A percentile compares a stretch with the other conserved stretches of the same genome.
Evolutionary conservation across 305 asterid species (phyloP).

Genomic region (Withania somnifera): DNA sequence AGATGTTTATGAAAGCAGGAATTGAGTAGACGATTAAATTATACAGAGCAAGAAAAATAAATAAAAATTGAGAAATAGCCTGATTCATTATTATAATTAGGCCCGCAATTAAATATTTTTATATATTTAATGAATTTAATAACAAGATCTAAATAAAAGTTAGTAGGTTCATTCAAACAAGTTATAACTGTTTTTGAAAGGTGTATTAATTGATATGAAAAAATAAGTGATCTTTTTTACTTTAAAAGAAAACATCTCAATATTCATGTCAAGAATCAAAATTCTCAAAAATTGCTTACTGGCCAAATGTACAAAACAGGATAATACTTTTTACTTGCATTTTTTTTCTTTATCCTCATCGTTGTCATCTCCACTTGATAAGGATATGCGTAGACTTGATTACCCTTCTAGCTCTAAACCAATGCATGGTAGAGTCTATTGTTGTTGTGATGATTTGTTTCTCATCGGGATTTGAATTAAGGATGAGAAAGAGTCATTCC

Average conservation of each 20-base stretch:
- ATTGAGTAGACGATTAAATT: too few relatives aligned
- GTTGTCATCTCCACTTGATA: not conserved
- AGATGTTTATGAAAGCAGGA: too few relatives aligned
- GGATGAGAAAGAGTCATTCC: not conserved
- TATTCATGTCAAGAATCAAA: not conserved
- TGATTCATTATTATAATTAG: too few relatives aligned
- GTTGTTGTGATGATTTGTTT: not conserved
- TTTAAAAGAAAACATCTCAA: not conserved
- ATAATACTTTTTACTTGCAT: not conserved
- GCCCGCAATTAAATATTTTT: too few relatives aligned
- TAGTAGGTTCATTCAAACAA: too few relatives aligned
- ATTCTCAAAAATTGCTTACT: not conserved
- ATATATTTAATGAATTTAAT: too few relatives aligned
- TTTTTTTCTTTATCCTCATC: not conserved
- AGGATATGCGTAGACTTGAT: not conserved
- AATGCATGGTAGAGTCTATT: not conserved
- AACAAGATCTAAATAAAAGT: too few relatives aligned
- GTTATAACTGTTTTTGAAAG: too few relatives aligned
- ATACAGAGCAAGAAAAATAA: too few relatives aligned
- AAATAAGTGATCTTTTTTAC: too few relatives aligned
- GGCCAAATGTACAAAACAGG: not conserved
- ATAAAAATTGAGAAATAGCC: too few relatives aligned
- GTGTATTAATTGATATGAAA: too few relatives aligned
- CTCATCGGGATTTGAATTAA: not conserved
- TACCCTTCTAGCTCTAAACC: not conserved